A percentile compares a stretch with the other conserved stretches of the same genome.
These are phyloP conservation scores for Podospora didyma DNA, from an alignment of 495 filamentous ascomycete species.

Conservation along the genomic window DNA sequence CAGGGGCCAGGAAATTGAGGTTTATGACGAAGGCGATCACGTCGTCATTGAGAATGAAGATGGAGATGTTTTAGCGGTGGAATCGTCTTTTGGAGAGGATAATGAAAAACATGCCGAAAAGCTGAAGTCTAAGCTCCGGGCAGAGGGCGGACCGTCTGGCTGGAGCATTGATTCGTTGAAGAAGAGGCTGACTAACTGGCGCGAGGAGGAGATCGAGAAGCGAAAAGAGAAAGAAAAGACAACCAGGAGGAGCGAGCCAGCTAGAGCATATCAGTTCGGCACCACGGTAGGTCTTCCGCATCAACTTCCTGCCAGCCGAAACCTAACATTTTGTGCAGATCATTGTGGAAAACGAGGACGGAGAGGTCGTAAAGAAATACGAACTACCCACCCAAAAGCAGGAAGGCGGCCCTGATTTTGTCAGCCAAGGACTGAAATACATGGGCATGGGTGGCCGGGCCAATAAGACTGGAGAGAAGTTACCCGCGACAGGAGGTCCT, in stretches of 20 bases:
- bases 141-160: conserved; percentile 36
- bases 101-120: conserved; percentile 23
- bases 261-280: conserved; percentile 91
- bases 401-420: conserved; percentile 33
- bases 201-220: conserved; percentile 55
- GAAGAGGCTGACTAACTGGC: conserved; percentile 47
- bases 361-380: conserved; percentile 96
- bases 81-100: conserved; percentile 24
- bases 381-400: conserved; percentile 62
- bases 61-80: conserved; percentile 70
- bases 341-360: conserved; percentile 96
- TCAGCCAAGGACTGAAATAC: conserved; percentile 43
- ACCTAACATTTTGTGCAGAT: conserved; percentile 48
- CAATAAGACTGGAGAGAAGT: conserved; percentile 31
- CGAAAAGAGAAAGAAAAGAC: conserved; percentile 54
- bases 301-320: background rate
- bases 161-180: conserved; percentile 42
- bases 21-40: conserved; percentile 78
- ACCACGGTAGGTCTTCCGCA: conserved; percentile 56
- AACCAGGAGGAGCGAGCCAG: conserved; percentile 52
- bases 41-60: conserved; percentile 83
- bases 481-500: conserved; percentile 17
- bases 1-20: conserved; percentile 47
- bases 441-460: conserved; percentile 44
- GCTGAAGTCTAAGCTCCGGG: conserved; percentile 41